Evolutionary conservation across 176 grass and related monocot species (phyloP), one percentile per base, ranked within the genome.

Genomic region (Carex littledalei): DNA sequence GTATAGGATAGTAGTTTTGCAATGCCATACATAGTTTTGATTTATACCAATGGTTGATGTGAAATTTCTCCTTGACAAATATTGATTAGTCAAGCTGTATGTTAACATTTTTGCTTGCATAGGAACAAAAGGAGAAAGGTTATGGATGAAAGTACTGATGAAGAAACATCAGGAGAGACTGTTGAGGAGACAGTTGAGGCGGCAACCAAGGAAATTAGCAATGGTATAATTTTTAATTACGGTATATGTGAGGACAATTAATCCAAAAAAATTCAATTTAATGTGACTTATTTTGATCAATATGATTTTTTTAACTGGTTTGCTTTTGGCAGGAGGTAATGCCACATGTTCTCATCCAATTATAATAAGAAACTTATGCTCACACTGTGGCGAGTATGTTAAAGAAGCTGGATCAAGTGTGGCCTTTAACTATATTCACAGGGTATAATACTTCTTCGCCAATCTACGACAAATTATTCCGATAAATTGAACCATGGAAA

Each of bases 401-500:
- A 85, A 94, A 54, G 93, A 94, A 87, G 91, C 92, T 85, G 86
- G 80, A 81, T 87, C 90, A 78, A 90, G 87, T 85, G 84, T 92
- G 85, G 84, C 91, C 85, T 89, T 99, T 92, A 93, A 87, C 85
- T 94, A 99, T 80, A 95, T 99, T 47, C 87, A 94, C 84, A 89
- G 94, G 93, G 95, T 98, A 87, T 56, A 24, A 87, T 56, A 18
- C 2, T 41, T 35, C 52, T 81, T 62, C 39, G n/a, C 20, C 52
- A 57, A 67, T 78, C 24, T 24, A 32, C 29, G 39, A 61, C 57
- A 77, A 53, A 74, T 83, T 21, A 57, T 70, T 79, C 62, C 8
- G 16, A 34, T 24, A 61, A 37, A 31, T 47, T 6, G 56, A 43
- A 70, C 7, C 43, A 81, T 78, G 45, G 52, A 39, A 31, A 10